phyloP scores from a whole-genome alignment of 2,329 filamentous ascomycete species.

The Colletotrichum sp. region DNA sequence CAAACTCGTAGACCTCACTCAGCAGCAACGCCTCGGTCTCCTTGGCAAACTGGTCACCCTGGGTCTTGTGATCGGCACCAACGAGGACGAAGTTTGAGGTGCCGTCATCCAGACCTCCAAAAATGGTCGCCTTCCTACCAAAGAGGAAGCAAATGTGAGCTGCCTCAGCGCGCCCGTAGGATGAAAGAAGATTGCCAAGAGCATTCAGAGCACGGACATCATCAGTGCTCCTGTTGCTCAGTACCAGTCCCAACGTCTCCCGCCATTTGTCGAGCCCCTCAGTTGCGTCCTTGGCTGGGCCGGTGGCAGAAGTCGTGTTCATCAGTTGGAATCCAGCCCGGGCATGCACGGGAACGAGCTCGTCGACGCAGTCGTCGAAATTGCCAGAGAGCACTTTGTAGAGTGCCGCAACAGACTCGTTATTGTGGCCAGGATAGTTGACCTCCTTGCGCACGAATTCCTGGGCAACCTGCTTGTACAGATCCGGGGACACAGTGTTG shows the following conservation, averaged over 20 bases:
- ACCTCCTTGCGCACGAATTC: slow-evolving; percentile 97
- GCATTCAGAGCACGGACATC: slow-evolving; percentile 80
- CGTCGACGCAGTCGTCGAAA: slow-evolving; percentile 91
- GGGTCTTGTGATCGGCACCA: slow-evolving; percentile 79
- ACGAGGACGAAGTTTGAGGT: slow-evolving; percentile 81
- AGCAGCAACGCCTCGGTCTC: slow-evolving; percentile 88
- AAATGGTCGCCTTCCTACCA: slow-evolving; percentile 71
- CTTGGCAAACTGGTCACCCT: slow-evolving; percentile 73
- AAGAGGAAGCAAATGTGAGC: slow-evolving; percentile 95
- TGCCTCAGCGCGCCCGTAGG: slow-evolving; percentile 88
- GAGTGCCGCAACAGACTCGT: slow-evolving; percentile 86
- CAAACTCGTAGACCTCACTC: slow-evolving; percentile 97
- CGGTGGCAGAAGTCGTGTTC: slow-evolving; percentile 69
- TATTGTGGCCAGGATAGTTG: slow-evolving; percentile 78
- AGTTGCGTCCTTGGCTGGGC: slow-evolving; percentile 72
- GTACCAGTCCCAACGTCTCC: slow-evolving; percentile 83
- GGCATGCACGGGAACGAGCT: slow-evolving; percentile 91
- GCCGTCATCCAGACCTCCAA: slow-evolving; percentile 84
- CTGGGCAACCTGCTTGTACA: slow-evolving; percentile 92
- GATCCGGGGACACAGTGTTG: slow-evolving; percentile 74
- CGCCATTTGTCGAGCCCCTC: slow-evolving; percentile 93
- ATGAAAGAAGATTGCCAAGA: slow-evolving; percentile 80
- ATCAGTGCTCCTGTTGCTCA: slow-evolving; percentile 85
- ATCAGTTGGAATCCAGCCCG: slow-evolving; percentile 91
- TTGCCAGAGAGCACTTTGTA: slow-evolving; percentile 96